Conservation (phyloP, 2,329 filamentous ascomycete genomes). For the Neocucurbitaria cava region DNA sequence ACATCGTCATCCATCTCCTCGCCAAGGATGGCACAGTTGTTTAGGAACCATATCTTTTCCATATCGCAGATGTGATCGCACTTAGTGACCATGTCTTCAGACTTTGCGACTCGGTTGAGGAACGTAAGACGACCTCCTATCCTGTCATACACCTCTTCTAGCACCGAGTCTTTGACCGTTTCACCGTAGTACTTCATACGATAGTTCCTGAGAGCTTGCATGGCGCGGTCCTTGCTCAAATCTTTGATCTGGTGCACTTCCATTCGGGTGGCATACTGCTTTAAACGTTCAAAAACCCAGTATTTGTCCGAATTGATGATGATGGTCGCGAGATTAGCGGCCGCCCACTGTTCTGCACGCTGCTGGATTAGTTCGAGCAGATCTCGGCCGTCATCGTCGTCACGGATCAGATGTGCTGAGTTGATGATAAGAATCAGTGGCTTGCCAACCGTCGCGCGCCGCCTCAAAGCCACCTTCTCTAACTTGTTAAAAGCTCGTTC, state of each 20-base stretch:
- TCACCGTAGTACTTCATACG: slow-evolving; percentile 80
- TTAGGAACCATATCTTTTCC: slow-evolving; percentile 81
- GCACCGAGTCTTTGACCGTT: slow-evolving; percentile 58
- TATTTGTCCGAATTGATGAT: slow-evolving; percentile 98
- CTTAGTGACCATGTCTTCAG: slow-evolving; percentile 76
- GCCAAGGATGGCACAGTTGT: slow-evolving; percentile 78
- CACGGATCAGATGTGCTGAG: slow-evolving; percentile 86
- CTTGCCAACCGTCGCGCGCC: slow-evolving; percentile 65
- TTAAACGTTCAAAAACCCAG: slow-evolving; percentile 96
- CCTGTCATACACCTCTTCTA: slow-evolving; percentile 82
- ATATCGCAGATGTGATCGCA: slow-evolving; percentile 75
- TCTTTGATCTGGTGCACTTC: slow-evolving; percentile 88
- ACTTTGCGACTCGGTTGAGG: slow-evolving; percentile 88
- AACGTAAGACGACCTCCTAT: slow-evolving; percentile 90
- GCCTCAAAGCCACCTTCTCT: slow-evolving; percentile 87
- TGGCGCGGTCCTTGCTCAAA: slow-evolving; percentile 77
- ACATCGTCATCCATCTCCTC: slow-evolving; percentile 91
- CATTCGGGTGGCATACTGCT: slow-evolving; percentile 92
- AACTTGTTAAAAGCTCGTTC: slow-evolving; percentile 97
- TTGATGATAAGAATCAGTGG: slow-evolving; percentile 95
- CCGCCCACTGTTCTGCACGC: slow-evolving; percentile 94
- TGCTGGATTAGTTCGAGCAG: slow-evolving; percentile 94
- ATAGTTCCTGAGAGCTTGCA: slow-evolving; percentile 79
- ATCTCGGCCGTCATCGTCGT: slow-evolving; percentile 92
- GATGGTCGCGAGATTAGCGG: slow-evolving; percentile 85